phyloP scores from a whole-genome alignment of 495 filamentous ascomycete genomes.

The Poronia punctata region DNA sequence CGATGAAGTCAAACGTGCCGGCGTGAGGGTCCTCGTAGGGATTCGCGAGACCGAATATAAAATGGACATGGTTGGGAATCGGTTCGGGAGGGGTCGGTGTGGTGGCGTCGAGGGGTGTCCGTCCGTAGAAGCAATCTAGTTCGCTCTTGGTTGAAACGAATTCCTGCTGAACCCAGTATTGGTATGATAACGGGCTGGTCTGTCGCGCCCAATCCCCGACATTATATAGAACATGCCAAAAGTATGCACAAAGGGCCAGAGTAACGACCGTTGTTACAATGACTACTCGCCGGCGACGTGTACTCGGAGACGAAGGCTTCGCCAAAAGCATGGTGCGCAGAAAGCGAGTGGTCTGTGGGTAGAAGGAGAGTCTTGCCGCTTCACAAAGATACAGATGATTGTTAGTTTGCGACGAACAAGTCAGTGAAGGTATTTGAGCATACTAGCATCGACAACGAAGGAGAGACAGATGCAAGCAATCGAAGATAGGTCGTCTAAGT shows the following conservation, averaged over 20 bases:
- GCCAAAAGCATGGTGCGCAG: too few species aligned
- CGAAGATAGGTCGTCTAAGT: too few species aligned
- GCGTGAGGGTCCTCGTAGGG: conserved; percentile 28
- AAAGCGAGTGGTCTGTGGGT: too few species aligned
- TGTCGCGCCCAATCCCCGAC: conserved; percentile 32
- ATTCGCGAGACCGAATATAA: conserved; percentile 38
- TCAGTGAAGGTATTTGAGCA: too few species aligned
- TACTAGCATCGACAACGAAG: too few species aligned
- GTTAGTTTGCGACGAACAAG: too few species aligned
- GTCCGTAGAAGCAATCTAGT: conserved; percentile 32
- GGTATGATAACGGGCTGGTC: conserved; percentile 34
- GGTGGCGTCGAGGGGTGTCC: conserved; percentile 12
- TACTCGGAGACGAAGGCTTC: too few species aligned
- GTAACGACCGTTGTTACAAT: conserved; percentile 18
- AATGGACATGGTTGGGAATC: conserved; percentile 43
- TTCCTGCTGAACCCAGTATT: conserved; percentile 32
- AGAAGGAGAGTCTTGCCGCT: too few species aligned
- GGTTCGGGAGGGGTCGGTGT: conserved; percentile 18
- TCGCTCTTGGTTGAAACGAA: conserved; percentile 29
- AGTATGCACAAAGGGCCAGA: conserved; percentile 19
- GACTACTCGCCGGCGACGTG: conserved; percentile 16
- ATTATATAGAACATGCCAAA: conserved; percentile 23
- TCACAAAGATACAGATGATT: too few species aligned
- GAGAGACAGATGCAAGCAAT: too few species aligned
- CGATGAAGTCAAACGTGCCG: conserved; percentile 37